phyloP scores from a whole-genome alignment of 768 basidiomycete genomes.

The Suillus paluster region DNA sequence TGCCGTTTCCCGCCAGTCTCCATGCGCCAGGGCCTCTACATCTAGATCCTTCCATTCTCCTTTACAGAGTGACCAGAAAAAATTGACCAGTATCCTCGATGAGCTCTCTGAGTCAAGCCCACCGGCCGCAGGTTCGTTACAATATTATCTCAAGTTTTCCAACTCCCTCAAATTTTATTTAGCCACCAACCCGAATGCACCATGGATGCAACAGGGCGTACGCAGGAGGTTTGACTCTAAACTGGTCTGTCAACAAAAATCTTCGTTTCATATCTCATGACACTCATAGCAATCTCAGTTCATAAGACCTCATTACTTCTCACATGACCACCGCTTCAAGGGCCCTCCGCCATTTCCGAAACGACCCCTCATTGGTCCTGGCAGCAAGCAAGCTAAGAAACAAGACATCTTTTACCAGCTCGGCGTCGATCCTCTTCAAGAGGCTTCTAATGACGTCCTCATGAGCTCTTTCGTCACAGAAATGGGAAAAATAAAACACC shows the following conservation, averaged over 20 bases:
- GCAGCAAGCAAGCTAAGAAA: constrained; percentile 53
- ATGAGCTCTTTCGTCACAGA: constrained; percentile 64
- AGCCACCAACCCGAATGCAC: constrained; percentile 13
- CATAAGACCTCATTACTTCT: constrained; percentile 50
- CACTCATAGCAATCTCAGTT: constrained; percentile 39
- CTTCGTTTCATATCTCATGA: background rate
- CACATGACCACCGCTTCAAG: constrained; percentile 41
- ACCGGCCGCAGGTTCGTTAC: constrained; percentile 12
- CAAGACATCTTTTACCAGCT: constrained; percentile 75
- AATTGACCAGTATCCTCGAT: constrained; percentile 27
- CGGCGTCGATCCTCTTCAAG: constrained; percentile 72
- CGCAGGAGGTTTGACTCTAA: constrained; percentile 31
- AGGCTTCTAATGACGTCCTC: constrained; percentile 63
- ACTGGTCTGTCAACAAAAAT: constrained; percentile 19
- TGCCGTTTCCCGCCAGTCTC: constrained; percentile 14
- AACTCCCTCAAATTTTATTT: background rate
- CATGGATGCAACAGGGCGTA: constrained; percentile 28
- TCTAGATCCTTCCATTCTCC: constrained; percentile 7
- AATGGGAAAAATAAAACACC: constrained; percentile 81
- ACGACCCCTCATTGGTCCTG: constrained; percentile 57
- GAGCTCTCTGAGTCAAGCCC: constrained; percentile 17
- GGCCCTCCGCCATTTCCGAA: constrained; percentile 24
- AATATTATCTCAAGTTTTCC: background rate
- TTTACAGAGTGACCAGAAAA: constrained; percentile 27
- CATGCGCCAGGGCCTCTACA: background rate